Evolutionary conservation across 108 stramenopile genomes (phyloP), one percentile per base, ranked within the genome.

Genomic region (Skeletonema menzelii): DNA sequence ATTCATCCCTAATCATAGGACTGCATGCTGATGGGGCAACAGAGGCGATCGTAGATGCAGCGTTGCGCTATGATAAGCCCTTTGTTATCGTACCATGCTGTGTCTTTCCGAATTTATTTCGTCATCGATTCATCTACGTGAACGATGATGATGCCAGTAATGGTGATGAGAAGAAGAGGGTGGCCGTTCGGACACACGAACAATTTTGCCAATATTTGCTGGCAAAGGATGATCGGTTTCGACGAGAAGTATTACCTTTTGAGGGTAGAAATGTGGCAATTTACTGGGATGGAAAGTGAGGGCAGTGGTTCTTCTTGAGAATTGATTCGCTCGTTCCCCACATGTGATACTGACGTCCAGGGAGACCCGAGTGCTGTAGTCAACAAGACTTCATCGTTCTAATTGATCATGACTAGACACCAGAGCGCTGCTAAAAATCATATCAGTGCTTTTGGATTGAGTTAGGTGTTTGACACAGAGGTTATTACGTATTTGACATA

Each of bases 11-110:
- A 10, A 73, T 95, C 14, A 80, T 92, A 40, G 95, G 92, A 31
- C 28, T 96, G 35, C 95, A 96, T 73, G 87, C 92, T 6, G 95
- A 96, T 79, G 91, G 86, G 26, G 91, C 92, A 6, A 96, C 95
- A 0, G 95, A 96, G 70, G 89, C 87, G 5, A 94, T 96, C 59
- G 93, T 93, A 4, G 90, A 96, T 56, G 80, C 82, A 38, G 92
- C 92, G 12, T 67, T 91, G 42, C 17, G 65, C n/a, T 88, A 84
- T 69, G 56, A 67, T 46, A 96, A 94, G 68, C 89, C 93, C 0
- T 94, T 94, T 80, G 87, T 87, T 12, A 88, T 94, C 0, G 90
- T 94, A 14, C 93, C 93, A 2, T 94, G 93, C 56, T 94, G 92
- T 77, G 93, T 94, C n/a, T 94, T 94, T 84, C 90, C 90, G 2